These are phyloP conservation scores for Pyrus communis DNA, from an alignment of 306 rosid genomes.

Conservation along the genomic window DNA sequence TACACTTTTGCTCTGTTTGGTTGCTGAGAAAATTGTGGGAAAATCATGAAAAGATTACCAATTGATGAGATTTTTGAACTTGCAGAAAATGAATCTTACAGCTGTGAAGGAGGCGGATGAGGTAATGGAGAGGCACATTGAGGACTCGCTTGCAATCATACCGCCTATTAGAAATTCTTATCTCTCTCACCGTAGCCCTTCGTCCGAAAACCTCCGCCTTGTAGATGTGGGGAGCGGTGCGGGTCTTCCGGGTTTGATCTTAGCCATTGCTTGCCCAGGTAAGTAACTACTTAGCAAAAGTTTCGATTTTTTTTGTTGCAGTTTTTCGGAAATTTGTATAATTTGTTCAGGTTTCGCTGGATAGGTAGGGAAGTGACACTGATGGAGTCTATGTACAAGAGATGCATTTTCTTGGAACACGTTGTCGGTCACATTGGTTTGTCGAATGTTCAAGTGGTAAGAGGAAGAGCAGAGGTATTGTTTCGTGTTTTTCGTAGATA, in stretches of 20 bases:
- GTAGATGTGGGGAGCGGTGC: conserved; percentile 92
- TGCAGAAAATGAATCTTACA: conserved; percentile 79
- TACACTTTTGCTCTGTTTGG: neutral
- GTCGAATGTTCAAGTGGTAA: conserved; percentile 60
- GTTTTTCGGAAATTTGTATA: neutral
- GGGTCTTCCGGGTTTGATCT: conserved; percentile 75
- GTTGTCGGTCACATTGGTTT: conserved; percentile 50
- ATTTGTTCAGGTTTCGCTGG: conserved; percentile 11
- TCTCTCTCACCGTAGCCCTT: conserved; percentile 23
- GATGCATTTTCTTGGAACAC: conserved; percentile 84
- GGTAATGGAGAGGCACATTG: conserved; percentile 89
- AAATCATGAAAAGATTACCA: neutral
- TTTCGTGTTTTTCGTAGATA: neutral
- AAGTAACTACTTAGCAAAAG: neutral
- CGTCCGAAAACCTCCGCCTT: conserved; percentile 33
- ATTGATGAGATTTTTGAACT: neutral
- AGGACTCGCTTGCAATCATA: conserved; percentile 78
- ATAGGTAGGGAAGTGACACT: conserved; percentile 77
- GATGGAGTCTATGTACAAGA: conserved; percentile 78
- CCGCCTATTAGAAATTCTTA: conserved; percentile 50
- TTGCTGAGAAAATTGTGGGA: conserved; percentile 1
- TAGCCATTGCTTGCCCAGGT: conserved; percentile 95
- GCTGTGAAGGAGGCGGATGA: conserved; percentile 58
- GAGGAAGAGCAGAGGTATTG: conserved; percentile 94
- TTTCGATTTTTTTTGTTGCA: neutral